Percentiles rank a stretch among this genome's conserved stretches.
These are phyloP conservation scores for Gaertneriomyces sp. DNA, from an alignment of 192 early-diverging fungal species.

Conservation along the genomic window DNA sequence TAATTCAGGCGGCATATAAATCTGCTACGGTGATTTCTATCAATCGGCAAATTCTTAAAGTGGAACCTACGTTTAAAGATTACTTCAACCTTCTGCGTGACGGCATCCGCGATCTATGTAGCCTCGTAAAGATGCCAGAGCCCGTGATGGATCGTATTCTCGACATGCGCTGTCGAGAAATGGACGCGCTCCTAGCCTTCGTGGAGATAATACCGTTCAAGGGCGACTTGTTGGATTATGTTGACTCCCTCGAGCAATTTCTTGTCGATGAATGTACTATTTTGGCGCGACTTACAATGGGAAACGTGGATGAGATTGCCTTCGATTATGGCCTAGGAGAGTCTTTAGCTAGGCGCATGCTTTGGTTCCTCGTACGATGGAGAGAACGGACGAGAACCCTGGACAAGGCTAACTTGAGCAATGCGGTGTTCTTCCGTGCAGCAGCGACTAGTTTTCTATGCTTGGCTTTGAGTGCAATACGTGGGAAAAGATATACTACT, in stretches of 20 bases:
- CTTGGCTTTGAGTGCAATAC: slow-evolving; percentile 31
- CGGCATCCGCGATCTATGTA: slow-evolving; percentile 49
- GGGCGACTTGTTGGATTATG: slow-evolving; percentile 20
- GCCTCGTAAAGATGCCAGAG: slow-evolving; percentile 49
- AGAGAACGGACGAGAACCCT: slow-evolving; percentile 15
- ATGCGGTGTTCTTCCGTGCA: slow-evolving; percentile 33
- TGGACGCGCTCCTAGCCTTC: slow-evolving; percentile 43
- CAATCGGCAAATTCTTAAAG: slow-evolving; percentile 44
- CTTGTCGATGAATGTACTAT: slow-evolving; percentile 39
- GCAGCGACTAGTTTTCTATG: slow-evolving; percentile 40
- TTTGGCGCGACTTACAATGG: slow-evolving; percentile 33
- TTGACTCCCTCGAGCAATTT: slow-evolving; percentile 18
- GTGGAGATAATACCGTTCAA: slow-evolving; percentile 41
- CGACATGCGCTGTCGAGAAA: slow-evolving; percentile 39
- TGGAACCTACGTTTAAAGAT: slow-evolving; percentile 43
- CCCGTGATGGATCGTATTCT: slow-evolving; percentile 48
- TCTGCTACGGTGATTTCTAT: slow-evolving; percentile 42
- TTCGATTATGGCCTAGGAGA: neutral
- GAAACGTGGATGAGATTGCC: neutral
- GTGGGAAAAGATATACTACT: slow-evolving; percentile 18
- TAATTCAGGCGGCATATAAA: slow-evolving; percentile 55
- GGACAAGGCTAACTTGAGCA: neutral
- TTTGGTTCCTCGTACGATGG: slow-evolving; percentile 46
- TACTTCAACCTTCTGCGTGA: slow-evolving; percentile 46
- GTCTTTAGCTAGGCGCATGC: slow-evolving; percentile 31